Evolutionary conservation across 106 monocot species (phyloP).

Genomic region (Dendrobium nobile): DNA sequence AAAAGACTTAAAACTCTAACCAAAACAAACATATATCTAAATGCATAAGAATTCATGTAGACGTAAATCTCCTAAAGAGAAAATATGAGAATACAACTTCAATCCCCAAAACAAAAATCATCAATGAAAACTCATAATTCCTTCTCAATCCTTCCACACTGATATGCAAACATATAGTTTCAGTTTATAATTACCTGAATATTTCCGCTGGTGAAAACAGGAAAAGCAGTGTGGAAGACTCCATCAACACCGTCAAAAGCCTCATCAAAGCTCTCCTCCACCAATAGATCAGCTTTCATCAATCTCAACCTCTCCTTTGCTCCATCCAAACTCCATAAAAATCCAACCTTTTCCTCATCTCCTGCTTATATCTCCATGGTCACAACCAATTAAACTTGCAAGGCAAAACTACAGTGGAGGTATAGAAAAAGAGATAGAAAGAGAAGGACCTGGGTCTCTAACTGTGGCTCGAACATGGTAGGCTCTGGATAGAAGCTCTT

Average conservation of each 20-base stretch:
- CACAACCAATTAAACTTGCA: neutral
- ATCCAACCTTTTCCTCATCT: slow-evolving; percentile 60
- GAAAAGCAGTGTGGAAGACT: slow-evolving; percentile 89
- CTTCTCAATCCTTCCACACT: no score
- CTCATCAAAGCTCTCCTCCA: slow-evolving; percentile 70
- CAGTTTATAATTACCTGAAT: slow-evolving; percentile 24
- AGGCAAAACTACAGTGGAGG: neutral
- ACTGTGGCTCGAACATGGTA: slow-evolving; percentile 80
- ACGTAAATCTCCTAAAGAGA: no score
- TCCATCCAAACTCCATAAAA: slow-evolving; percentile 51
- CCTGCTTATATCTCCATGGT: slow-evolving; percentile 12
- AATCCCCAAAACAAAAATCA: no score
- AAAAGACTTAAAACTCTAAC: no score
- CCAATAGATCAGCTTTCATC: slow-evolving; percentile 71
- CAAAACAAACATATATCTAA: no score
- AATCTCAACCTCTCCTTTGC: slow-evolving; percentile 70
- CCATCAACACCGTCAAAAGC: slow-evolving; percentile 77
- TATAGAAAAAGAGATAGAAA: neutral
- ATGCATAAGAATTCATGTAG: no score
- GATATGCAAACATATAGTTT: no score
- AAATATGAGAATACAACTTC: no score
- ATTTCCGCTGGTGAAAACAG: slow-evolving; percentile 41
- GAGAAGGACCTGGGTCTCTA: slow-evolving; percentile 52
- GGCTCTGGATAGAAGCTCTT: slow-evolving; percentile 44
- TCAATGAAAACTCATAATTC: no score